Percentiles rank a stretch among this genome's conserved stretches.
phyloP scores from a whole-genome alignment of 768 basidiomycete genomes.

The Suillus lakei region DNA sequence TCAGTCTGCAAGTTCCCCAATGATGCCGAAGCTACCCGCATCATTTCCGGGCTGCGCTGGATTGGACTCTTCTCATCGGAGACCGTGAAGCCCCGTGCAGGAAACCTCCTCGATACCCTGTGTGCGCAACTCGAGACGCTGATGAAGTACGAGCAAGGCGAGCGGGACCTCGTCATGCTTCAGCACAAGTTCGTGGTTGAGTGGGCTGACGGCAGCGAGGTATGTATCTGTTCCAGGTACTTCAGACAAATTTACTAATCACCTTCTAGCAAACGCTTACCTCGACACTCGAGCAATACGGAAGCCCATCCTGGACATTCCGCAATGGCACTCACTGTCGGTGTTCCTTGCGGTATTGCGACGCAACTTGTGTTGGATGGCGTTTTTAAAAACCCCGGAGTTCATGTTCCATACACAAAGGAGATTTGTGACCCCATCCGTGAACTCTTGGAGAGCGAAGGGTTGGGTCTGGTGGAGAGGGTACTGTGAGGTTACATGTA shows the following conservation, averaged over 20 bases:
- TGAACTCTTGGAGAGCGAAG: conserved; percentile 70
- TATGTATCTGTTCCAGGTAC: conserved; percentile 30
- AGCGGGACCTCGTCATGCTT: conserved; percentile 96
- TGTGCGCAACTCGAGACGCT: conserved; percentile 88
- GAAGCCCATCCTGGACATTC: conserved; percentile 76
- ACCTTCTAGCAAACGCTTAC: conserved; percentile 75
- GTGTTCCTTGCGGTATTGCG: conserved; percentile 93
- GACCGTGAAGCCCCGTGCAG: conserved; percentile 61
- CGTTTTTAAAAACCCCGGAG: conserved; percentile 73
- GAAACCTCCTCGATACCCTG: conserved; percentile 91
- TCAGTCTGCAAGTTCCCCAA: conserved; percentile 75
- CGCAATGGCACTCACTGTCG: conserved; percentile 92
- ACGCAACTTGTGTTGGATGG: conserved; percentile 92
- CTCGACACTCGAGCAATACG: conserved; percentile 90
- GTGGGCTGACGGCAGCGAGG: conserved; percentile 80
- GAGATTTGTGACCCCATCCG: conserved; percentile 82
- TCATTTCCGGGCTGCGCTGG: conserved; percentile 91
- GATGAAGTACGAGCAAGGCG: conserved; percentile 90
- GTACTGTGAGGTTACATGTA: conserved; percentile 48
- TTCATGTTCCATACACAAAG: conserved; percentile 86
- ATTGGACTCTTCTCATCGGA: conserved; percentile 88
- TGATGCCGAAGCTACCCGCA: conserved; percentile 69
- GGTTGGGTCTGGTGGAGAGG: conserved; percentile 73
- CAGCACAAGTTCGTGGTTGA: conserved; percentile 98
- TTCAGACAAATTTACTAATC: not conserved